phyloP scores from a whole-genome alignment of 2,329 filamentous ascomycete species.

The Talaromyces amestolkiae region DNA sequence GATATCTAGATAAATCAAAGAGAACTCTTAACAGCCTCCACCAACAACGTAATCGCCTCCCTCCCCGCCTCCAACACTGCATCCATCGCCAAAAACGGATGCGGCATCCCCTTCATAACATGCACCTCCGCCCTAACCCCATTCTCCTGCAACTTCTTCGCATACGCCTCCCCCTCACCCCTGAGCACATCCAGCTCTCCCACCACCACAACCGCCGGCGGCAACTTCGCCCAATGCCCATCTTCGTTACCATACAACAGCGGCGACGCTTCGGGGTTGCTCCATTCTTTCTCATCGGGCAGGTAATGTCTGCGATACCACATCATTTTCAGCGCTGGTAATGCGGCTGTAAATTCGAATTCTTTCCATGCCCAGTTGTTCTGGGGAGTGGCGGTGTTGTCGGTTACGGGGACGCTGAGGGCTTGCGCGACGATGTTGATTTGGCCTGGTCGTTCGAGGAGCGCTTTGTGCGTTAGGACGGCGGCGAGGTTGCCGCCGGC shows the following conservation, averaged over 20 bases:
- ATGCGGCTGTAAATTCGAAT: constrained; percentile 52
- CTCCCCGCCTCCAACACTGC: constrained; percentile 52
- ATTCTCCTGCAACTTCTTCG: constrained; percentile 45
- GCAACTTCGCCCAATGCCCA: constrained; percentile 46
- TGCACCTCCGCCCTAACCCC: constrained; percentile 51
- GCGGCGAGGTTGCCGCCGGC: constrained; percentile 55
- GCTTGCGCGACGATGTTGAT: constrained; percentile 50
- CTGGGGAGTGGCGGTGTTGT: constrained; percentile 53
- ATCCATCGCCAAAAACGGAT: constrained; percentile 61
- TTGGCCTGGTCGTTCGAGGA: constrained; percentile 35
- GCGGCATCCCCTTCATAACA: constrained; percentile 56
- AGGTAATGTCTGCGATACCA: constrained; percentile 62
- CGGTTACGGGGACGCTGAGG: constrained; percentile 57
- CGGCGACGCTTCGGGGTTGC: constrained; percentile 54
- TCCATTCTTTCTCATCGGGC: constrained; percentile 47
- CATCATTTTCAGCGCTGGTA: constrained; percentile 58
- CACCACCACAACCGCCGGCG: constrained; percentile 53
- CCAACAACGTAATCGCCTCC: constrained; percentile 50
- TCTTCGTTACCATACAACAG: constrained; percentile 50
- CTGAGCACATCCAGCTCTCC: constrained; percentile 58
- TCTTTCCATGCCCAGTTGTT: constrained; percentile 51
- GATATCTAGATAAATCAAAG: neutral
- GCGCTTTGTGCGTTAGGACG: constrained; percentile 53
- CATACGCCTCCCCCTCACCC: constrained; percentile 54
- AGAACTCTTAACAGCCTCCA: constrained; percentile 31